Evolutionary conservation across 352 stramenopile genomes (phyloP).

Genomic region (Nothophytophthora sp.): DNA sequence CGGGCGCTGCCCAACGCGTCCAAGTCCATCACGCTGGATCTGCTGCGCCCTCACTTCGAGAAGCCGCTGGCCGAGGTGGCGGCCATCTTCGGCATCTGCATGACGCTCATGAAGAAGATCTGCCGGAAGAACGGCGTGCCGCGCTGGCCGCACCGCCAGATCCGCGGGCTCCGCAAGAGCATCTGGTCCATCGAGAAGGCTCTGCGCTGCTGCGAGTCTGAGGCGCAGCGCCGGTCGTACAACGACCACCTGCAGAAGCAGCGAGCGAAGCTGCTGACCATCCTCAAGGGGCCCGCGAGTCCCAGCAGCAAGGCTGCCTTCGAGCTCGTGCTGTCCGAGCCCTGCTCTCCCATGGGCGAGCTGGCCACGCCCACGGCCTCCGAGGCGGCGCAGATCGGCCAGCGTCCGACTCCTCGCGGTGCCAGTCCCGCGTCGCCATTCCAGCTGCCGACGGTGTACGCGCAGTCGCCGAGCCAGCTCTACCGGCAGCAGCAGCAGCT

Average conservation of each 20-base stretch:
- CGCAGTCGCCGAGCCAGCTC: slow-evolving; percentile 9
- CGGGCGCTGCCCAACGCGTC: slow-evolving; percentile 74
- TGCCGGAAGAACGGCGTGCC: slow-evolving; percentile 78
- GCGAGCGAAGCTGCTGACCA: slow-evolving; percentile 66
- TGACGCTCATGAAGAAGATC: slow-evolving; percentile 88
- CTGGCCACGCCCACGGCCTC: slow-evolving; percentile 28
- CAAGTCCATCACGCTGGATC: slow-evolving; percentile 74
- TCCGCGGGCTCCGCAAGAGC: slow-evolving; percentile 72
- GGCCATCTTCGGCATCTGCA: slow-evolving; percentile 78
- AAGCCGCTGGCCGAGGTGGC: slow-evolving; percentile 74
- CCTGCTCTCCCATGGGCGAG: slow-evolving; percentile 56
- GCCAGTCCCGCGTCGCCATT: slow-evolving; percentile 12
- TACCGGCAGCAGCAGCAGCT: slow-evolving; percentile 17
- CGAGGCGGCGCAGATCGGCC: slow-evolving; percentile 1
- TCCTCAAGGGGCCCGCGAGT: slow-evolving; percentile 59
- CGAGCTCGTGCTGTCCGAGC: slow-evolving; percentile 63
- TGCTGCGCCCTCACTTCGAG: slow-evolving; percentile 77
- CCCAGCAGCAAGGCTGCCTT: slow-evolving; percentile 51
- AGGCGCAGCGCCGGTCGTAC: slow-evolving; percentile 67
- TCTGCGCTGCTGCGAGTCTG: slow-evolving; percentile 63
- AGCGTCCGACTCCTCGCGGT: slow-evolving; percentile 1
- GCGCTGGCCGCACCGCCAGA: slow-evolving; percentile 76
- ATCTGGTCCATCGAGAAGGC: slow-evolving; percentile 84
- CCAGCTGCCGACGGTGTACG: slow-evolving; percentile 22
- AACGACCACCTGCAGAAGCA: slow-evolving; percentile 76